phyloP scores from a whole-genome alignment of 495 filamentous ascomycete species.

The Astrocystis sublimbata region DNA sequence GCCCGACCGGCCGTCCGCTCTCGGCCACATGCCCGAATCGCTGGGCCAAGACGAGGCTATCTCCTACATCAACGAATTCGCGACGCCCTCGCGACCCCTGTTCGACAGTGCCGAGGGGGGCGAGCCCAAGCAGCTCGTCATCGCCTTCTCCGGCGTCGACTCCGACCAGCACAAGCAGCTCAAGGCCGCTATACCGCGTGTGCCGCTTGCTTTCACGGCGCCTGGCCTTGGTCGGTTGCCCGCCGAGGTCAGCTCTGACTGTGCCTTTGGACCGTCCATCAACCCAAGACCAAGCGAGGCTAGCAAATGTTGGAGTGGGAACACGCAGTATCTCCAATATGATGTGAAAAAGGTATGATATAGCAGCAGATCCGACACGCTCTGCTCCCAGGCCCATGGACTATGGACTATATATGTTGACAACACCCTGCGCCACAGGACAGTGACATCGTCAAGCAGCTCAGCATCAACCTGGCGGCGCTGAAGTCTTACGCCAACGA shows the following conservation, averaged over 20 bases:
- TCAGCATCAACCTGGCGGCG: constrained; percentile 38
- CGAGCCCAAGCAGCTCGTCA: constrained; percentile 48
- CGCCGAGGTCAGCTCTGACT: constrained; percentile 35
- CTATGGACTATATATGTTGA: no score
- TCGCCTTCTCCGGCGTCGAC: constrained; percentile 51
- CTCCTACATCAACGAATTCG: constrained; percentile 42
- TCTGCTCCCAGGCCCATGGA: no score
- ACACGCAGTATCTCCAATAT: constrained; percentile 45
- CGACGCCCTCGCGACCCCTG: constrained; percentile 40
- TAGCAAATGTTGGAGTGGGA: constrained; percentile 47
- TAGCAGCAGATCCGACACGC: no score
- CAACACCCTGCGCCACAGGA: constrained; percentile 24
- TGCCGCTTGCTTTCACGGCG: constrained; percentile 47
- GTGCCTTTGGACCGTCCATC: constrained; percentile 43
- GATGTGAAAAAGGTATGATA: constrained; percentile 43
- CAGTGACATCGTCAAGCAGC: constrained; percentile 29
- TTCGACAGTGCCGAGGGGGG: constrained; percentile 35
- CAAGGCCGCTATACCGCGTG: constrained; percentile 32
- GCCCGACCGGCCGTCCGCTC: constrained; percentile 34
- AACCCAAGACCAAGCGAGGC: constrained; percentile 48
- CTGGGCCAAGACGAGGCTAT: constrained; percentile 41
- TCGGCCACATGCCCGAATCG: constrained; percentile 43
- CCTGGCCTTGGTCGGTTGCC: constrained; percentile 38
- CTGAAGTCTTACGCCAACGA: constrained; percentile 33
- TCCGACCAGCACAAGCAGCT: constrained; percentile 32